Base-by-base conservation (phyloP, 495 filamentous ascomycete genomes). In the Tuber calosporum region DNA sequence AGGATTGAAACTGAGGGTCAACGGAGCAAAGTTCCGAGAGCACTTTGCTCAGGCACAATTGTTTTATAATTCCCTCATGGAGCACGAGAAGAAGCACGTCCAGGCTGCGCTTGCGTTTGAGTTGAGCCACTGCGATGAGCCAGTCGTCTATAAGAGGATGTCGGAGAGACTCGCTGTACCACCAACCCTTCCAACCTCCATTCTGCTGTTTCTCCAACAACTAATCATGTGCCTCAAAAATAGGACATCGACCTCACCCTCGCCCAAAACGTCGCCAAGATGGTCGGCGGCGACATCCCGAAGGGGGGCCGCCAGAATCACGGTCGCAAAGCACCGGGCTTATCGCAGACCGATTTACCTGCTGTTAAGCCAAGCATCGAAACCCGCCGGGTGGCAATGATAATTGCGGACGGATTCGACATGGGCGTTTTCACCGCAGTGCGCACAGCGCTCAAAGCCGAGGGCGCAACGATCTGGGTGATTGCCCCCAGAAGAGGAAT, bases 121-220 rank as follows among this genome's bases (percentile, higher is more conserved):
- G 83, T 87, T 97, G 9, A 91, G 93, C 78, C 93, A 96, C 83
- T 96, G 93, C 82, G 92, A 96, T 67, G 93, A 97, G 68, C 89
- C 90, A 0, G 79, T 91, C 37, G 93, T 97, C 34, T 96, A 94
- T 80, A 85, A 88, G 70, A 87, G 90, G 77, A 88, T 95, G 84
- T 85, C 86, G 4, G 83, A 90, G 68, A 89, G 93, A 36, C 84
- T 95, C 6, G 84, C 88, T 30, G 75, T 77, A 73, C 26, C 19
- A 34, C 15, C 53, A 22, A 58, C n/a, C n/a, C n/a, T 26, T 13
- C 22, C 48, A 11, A 8, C 4, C 36, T 11, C 20, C 20, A 67
- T 45, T 41, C 11, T 22, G 8, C 9, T 22, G 22, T n/a, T 62
- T 62, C 11, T 13, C 39, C 5, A 8, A 36, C 7, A 19, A 8